These are phyloP conservation scores for Phytopythium kandeliae DNA, from an alignment of 352 stramenopile species.

Conservation along the genomic window DNA sequence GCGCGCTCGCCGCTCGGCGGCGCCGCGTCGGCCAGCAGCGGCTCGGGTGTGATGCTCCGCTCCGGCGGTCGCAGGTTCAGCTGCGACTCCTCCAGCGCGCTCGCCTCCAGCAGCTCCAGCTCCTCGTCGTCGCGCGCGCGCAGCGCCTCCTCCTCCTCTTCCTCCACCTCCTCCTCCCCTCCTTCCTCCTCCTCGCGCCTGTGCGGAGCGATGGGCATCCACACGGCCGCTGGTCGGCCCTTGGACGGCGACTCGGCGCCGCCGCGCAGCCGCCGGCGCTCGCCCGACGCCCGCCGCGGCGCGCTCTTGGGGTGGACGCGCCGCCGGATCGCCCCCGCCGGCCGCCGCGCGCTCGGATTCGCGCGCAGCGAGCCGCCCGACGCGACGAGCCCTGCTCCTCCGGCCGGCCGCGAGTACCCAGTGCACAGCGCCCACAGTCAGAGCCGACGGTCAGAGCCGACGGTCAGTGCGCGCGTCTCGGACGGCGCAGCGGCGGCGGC, in stretches of 20 bases:
- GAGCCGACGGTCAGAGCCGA: too few species aligned
- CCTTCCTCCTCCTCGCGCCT: constrained; percentile 32
- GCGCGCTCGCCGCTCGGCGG: constrained; percentile 1
- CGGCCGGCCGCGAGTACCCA: too few species aligned
- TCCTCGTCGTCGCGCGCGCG: constrained; percentile 21
- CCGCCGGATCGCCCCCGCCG: constrained; percentile 27
- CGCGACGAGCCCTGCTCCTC: constrained; percentile 33
- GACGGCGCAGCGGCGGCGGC: too few species aligned
- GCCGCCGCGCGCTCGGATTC: constrained; percentile 26
- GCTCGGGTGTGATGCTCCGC: constrained; percentile 52
- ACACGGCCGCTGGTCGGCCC: constrained; percentile 22
- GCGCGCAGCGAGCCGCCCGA: constrained; percentile 53
- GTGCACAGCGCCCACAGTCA: too few species aligned
- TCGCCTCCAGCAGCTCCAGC: constrained; percentile 42
- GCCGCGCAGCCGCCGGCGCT: constrained; percentile 19
- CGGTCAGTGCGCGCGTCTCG: too few species aligned
- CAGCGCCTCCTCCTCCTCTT: constrained; percentile 24
- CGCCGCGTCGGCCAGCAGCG: constrained; percentile 20
- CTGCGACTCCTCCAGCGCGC: constrained; percentile 39
- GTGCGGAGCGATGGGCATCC: constrained; percentile 32
- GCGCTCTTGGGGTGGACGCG: constrained; percentile 40
- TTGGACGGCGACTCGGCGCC: background rate
- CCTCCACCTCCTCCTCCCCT: constrained; percentile 32
- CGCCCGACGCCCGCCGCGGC: constrained; percentile 28
- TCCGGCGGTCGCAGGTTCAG: constrained; percentile 47